Evolutionary conservation across 257 asterid genomes (phyloP), one percentile per base, ranked within the genome.

Genomic region (Nicotiana knightiana): DNA sequence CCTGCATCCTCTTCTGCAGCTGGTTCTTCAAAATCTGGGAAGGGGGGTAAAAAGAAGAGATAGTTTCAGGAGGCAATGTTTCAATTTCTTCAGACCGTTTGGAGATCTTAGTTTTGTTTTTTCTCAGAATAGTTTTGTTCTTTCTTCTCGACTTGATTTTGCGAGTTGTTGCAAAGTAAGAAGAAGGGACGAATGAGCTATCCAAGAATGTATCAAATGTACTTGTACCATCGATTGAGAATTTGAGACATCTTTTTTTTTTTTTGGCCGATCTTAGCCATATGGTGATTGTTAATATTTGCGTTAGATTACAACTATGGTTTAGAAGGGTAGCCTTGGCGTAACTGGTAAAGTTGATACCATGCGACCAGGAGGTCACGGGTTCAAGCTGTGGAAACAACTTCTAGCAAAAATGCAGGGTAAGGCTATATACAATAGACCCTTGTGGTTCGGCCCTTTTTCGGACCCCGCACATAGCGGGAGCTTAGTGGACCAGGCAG

Each of bases 21-120:
- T 0, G 93, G 91, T 59, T 80, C 90, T 76, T 89, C 99, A 1
- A 94, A 94, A 77, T 86, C 97, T 63, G 99, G 97, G 37, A 96
- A 93, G 92, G 97, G 97, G 65, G 97, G 98, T 77, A 93, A 73
- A 85, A 96, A 94, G 94, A 94, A 90, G 90, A 83, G 97, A 85
- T 95, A 88, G 88, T 33, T 75, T 77, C 30, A 51, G 5, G 63
- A 26, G 61, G 24, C 79, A 43, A 5, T 64, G 21, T 8, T 35
- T 43, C 53, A 16, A 8, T 51, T 51, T 75, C 46, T 75, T 51
- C 46, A 8, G 6, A 51, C 80, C 16, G 48, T 7, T 75, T 26
- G 17, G 64, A 75, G 64, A 75, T 53, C 80, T 51, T 75, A 75
- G 80, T 16, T 51, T 9, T 28, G 5, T 75, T 75, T 43, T 51